A percentile compares a stretch with the other conserved stretches of the same genome.
These are phyloP conservation scores for Pichia nanzhaoensis DNA, from an alignment of 805 yeast species.

Conservation along the genomic window DNA sequence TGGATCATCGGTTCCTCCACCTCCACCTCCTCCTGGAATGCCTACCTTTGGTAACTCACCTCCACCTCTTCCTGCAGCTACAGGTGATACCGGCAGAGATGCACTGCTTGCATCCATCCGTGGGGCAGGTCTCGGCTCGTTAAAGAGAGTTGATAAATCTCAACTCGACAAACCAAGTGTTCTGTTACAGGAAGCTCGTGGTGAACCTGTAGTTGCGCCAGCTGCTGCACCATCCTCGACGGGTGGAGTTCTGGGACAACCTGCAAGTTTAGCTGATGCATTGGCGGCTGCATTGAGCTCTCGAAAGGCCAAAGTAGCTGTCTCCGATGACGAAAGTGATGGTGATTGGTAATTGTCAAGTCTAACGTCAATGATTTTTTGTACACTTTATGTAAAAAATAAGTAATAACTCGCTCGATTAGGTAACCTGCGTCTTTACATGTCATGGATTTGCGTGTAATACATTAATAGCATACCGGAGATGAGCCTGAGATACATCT, in stretches of 20 bases:
- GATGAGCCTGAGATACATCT: too few relatives aligned
- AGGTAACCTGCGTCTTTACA: too few relatives aligned
- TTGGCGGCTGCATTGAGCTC: slow-evolving; percentile 67
- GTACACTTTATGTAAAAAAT: too few relatives aligned
- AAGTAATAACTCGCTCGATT: too few relatives aligned
- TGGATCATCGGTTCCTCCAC: slow-evolving; percentile 8
- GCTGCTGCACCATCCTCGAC: slow-evolving; percentile 30
- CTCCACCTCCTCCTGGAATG: slow-evolving; percentile 20
- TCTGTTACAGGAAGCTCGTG: slow-evolving; percentile 62
- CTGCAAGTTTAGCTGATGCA: slow-evolving; percentile 36
- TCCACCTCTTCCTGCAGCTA: slow-evolving; percentile 28
- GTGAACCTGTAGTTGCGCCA: slow-evolving; percentile 40
- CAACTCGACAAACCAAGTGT: slow-evolving; percentile 77
- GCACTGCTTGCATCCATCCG: slow-evolving; percentile 84
- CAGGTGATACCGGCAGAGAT: slow-evolving; percentile 59
- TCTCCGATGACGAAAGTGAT: slow-evolving; percentile 79
- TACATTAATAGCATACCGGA: too few relatives aligned
- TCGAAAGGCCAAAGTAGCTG: slow-evolving; percentile 76
- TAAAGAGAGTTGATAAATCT: slow-evolving; percentile 75
- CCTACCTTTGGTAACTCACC: slow-evolving; percentile 30
- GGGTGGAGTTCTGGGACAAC: slow-evolving; percentile 37
- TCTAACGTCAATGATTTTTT: too few relatives aligned
- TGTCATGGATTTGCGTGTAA: too few relatives aligned
- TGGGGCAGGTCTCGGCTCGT: slow-evolving; percentile 62
- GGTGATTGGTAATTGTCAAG: slow-evolving; percentile 55